These are phyloP conservation scores for Leccinum uliginosum DNA, from an alignment of 768 basidiomycete species.

Conservation along the genomic window DNA sequence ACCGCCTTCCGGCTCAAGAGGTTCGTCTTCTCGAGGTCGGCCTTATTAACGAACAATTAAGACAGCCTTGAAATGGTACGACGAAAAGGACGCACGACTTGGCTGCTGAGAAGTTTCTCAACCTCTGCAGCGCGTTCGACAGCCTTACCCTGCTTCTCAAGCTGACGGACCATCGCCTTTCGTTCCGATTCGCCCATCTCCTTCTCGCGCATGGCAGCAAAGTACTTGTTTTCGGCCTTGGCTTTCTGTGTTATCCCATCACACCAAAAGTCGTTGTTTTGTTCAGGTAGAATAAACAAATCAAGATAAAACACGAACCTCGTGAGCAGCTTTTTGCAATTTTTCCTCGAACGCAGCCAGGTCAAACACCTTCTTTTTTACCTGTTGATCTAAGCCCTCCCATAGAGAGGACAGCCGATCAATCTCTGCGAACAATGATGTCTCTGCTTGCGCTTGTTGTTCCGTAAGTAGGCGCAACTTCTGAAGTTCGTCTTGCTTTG, in stretches of 20 bases:
- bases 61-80: neutral
- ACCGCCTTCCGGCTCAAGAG: slow-evolving; percentile 28
- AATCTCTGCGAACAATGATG: slow-evolving; percentile 76
- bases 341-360: slow-evolving; percentile 72
- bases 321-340: slow-evolving; percentile 56
- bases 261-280: neutral
- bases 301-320: slow-evolving; percentile 45
- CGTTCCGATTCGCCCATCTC: slow-evolving; percentile 77
- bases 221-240: slow-evolving; percentile 94
- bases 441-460: slow-evolving; percentile 65
- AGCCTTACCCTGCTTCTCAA: slow-evolving; percentile 57
- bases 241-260: slow-evolving; percentile 60
- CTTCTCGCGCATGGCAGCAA: slow-evolving; percentile 82
- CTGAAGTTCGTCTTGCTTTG: slow-evolving; percentile 66
- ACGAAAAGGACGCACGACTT: slow-evolving; percentile 48
- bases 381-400: slow-evolving; percentile 77
- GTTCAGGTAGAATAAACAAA: neutral
- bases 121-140: slow-evolving; percentile 63
- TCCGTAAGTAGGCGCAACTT: slow-evolving; percentile 57
- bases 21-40: slow-evolving; percentile 45
- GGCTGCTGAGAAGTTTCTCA: slow-evolving; percentile 54
- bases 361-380: slow-evolving; percentile 82
- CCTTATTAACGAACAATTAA: slow-evolving; percentile 22
- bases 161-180: slow-evolving; percentile 53
- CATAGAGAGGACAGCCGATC: slow-evolving; percentile 84